A percentile compares a stretch with the other conserved stretches of the same genome.
Evolutionary conservation across 2,329 filamentous ascomycete genomes (phyloP).

Genomic region (Paecilomyces niveus): DNA sequence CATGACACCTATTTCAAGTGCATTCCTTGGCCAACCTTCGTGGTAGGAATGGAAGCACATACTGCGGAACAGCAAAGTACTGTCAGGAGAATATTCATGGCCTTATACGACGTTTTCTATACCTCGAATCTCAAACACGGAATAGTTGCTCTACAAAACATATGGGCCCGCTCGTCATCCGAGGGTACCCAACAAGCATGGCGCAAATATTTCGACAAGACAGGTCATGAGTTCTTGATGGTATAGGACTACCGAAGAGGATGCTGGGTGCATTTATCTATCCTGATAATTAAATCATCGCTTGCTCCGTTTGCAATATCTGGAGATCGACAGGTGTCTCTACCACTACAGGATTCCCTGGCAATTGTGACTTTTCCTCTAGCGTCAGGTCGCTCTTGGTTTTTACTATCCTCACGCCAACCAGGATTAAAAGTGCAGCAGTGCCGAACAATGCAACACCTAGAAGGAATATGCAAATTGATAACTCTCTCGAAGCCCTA

Average conservation of each 20-base stretch:
- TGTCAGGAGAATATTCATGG: not conserved
- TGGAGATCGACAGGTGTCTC: not conserved
- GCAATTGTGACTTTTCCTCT: not conserved
- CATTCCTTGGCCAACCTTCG: not conserved
- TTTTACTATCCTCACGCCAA: not conserved
- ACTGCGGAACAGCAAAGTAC: not conserved
- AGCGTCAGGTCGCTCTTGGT: not conserved
- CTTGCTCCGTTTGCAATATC: not conserved
- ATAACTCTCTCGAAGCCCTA: constrained; percentile 49
- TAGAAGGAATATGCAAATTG: constrained; percentile 52
- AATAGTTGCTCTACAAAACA: not conserved
- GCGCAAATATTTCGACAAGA: not conserved
- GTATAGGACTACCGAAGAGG: not conserved
- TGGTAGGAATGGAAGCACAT: not conserved
- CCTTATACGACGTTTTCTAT: not conserved
- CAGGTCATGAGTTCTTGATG: not conserved
- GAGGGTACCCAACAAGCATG: not conserved
- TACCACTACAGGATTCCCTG: not conserved
- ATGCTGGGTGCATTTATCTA: too few species aligned
- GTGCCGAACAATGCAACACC: not conserved
- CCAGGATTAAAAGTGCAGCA: not conserved
- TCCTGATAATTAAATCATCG: not conserved
- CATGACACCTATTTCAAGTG: not conserved
- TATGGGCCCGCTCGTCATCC: not conserved
- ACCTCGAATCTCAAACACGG: not conserved